These are phyloP conservation scores for Aegilops umbellulata DNA, from an alignment of 176 grass and related monocot species.

Conservation along the genomic window DNA sequence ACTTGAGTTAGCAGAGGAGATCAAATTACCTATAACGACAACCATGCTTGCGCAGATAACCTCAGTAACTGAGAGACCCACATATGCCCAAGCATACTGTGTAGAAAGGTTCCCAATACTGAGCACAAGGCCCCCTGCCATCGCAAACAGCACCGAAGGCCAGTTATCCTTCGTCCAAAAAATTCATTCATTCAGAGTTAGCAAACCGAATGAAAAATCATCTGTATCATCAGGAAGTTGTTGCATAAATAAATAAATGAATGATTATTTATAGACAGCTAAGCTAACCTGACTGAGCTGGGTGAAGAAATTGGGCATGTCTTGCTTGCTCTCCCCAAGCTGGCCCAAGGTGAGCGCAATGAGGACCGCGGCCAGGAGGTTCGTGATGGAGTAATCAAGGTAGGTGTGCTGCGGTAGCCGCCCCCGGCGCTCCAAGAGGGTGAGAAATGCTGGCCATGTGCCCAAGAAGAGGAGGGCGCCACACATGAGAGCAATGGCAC, in stretches of 20 bases:
- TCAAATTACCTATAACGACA: slow-evolving; percentile 51
- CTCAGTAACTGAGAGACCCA: slow-evolving; percentile 70
- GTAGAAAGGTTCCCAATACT: slow-evolving; percentile 65
- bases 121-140: slow-evolving; percentile 65
- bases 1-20: not conserved
- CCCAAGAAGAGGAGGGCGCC: slow-evolving; percentile 68
- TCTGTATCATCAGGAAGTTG: not conserved
- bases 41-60: slow-evolving; percentile 63
- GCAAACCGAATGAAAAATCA: not conserved
- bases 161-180: slow-evolving; percentile 53
- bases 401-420: slow-evolving; percentile 75
- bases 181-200: slow-evolving; percentile 2
- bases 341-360: slow-evolving; percentile 58
- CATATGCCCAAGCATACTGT: slow-evolving; percentile 69
- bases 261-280: not conserved
- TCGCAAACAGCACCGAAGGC: slow-evolving; percentile 62
- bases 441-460: slow-evolving; percentile 67
- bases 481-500: slow-evolving; percentile 64
- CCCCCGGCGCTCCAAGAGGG: slow-evolving; percentile 51
- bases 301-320: slow-evolving; percentile 62
- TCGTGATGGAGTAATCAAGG: slow-evolving; percentile 68
- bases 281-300: slow-evolving; percentile 53
- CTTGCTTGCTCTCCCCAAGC: slow-evolving; percentile 46
- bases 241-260: not conserved
- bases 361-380: slow-evolving; percentile 50